Base-by-base conservation (phyloP, 192 early-diverging fungal genomes). In the Thamnidium elegans region DNA sequence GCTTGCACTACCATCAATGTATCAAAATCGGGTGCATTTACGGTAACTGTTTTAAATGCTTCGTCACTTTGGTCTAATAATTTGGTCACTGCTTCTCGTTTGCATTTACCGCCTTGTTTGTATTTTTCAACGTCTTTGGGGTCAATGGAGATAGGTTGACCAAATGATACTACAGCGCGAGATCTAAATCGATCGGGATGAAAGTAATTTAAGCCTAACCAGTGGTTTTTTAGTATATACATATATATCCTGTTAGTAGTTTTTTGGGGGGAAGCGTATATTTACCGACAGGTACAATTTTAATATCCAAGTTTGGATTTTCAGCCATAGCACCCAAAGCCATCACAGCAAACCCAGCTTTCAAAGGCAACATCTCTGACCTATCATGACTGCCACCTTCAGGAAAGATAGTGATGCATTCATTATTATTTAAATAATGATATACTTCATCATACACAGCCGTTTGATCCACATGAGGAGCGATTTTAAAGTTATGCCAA, bases 331-430 rank as follows among this genome's bases (percentile, higher is more conserved):
- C 93, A 39, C 87, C 90, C 8, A 98, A 78, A 4, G 89, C 88
- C 89, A 92, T 91, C 59, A 87, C 82, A 3, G 89, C 84, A 17
- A 84, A 85, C 15, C 89, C 89, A 55, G 88, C 89, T 83, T 97
- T 98, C 56, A 98, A 79, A 36, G 96, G 96, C 62, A 98, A 76
- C 82, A 98, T 87, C 58, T 95, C 88, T 7, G 93, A 83, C 56
- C 94, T 87, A 70, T 98, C 96, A 77, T 98, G 96, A 63, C 89
- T 91, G 9, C 96, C 96, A 52, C 96, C 95, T 63, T 97, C 96
- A 13, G 96, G 96, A 75, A 98, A 98, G 64, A 98, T 96, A 15
- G 93, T 94, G 4, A 98, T 84, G 69, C 93, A 93, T 47, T 80
- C 67, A 14, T 75, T 86, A 23, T 71, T 72, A 63, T 89, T 82